phyloP scores from a whole-genome alignment of 2,329 filamentous ascomycete genomes.

The Didymosphaeria variabile region DNA sequence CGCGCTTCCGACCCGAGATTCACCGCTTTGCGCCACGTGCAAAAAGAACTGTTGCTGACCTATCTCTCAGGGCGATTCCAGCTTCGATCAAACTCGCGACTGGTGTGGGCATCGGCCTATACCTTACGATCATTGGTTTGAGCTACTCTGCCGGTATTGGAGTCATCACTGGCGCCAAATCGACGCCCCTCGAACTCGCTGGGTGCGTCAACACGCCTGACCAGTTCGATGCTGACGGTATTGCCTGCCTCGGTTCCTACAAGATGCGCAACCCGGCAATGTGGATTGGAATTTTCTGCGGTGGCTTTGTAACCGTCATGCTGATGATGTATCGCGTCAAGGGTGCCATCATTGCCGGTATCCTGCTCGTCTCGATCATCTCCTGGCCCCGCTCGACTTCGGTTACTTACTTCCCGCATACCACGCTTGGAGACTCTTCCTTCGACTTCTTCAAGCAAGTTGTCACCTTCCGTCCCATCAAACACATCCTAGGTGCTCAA shows the following conservation, averaged over 20 bases:
- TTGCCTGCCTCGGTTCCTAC: conserved; percentile 66
- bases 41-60: conserved; percentile 68
- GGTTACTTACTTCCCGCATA: conserved; percentile 85
- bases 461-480: conserved; percentile 82
- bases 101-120: conserved; percentile 85
- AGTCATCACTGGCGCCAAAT: conserved; percentile 72
- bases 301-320: conserved; percentile 80
- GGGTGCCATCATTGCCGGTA: conserved; percentile 84
- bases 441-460: conserved; percentile 92
- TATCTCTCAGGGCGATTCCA: conserved; percentile 71
- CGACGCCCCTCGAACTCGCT: conserved; percentile 77
- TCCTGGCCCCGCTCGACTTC: conserved; percentile 82
- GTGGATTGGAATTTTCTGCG: conserved; percentile 91
- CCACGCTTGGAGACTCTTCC: conserved; percentile 69
- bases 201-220: conserved; percentile 68
- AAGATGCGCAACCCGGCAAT: conserved; percentile 86
- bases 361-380: conserved; percentile 84
- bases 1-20: conserved; percentile 10
- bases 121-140: conserved; percentile 77
- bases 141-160: conserved; percentile 87
- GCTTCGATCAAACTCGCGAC: conserved; percentile 87
- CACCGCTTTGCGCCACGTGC: conserved; percentile 20
- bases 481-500: conserved; percentile 73
- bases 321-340: conserved; percentile 88
- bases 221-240: conserved; percentile 52